phyloP scores from a whole-genome alignment of 495 filamentous ascomycete species.

The Hypomontagnella submonticulosa region DNA sequence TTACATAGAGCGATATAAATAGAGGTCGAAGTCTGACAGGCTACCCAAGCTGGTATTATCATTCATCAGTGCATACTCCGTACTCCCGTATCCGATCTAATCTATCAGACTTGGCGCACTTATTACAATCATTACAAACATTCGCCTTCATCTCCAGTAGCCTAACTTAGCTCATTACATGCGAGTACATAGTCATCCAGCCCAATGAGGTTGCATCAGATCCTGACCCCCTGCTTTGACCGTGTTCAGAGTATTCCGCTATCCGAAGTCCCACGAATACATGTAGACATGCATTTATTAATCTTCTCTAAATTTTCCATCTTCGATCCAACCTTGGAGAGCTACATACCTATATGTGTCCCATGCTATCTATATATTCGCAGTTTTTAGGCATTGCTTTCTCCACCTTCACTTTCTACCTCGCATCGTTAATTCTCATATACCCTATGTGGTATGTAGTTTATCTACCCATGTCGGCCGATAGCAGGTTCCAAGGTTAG shows the following conservation, averaged over 20 bases:
- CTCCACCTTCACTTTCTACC: no score
- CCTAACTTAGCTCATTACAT: constrained; percentile 18
- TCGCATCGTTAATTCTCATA: no score
- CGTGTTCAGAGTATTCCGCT: constrained; percentile 28
- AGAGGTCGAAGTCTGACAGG: constrained; percentile 23
- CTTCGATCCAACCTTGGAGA: not conserved
- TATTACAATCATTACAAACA: constrained; percentile 12
- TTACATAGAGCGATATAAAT: constrained; percentile 37
- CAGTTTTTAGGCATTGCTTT: no score
- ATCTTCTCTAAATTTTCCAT: not conserved
- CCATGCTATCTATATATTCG: no score
- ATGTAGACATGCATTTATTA: constrained; percentile 3
- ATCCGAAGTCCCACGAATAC: constrained; percentile 30
- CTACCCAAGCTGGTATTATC: constrained; percentile 30
- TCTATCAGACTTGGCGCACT: constrained; percentile 34
- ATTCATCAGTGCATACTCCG: constrained; percentile 33
- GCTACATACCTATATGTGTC: no score
- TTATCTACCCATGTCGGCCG: no score
- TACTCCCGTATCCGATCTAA: constrained; percentile 40
- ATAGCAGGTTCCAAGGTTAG: no score
- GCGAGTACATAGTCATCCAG: constrained; percentile 17
- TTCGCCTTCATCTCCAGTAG: constrained; percentile 25
- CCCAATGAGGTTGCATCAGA: constrained; percentile 32
- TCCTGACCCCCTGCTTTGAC: constrained; percentile 21
- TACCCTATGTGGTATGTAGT: no score